phyloP scores from a whole-genome alignment of 2,329 filamentous ascomycete species.

The Diplodia mutila region DNA sequence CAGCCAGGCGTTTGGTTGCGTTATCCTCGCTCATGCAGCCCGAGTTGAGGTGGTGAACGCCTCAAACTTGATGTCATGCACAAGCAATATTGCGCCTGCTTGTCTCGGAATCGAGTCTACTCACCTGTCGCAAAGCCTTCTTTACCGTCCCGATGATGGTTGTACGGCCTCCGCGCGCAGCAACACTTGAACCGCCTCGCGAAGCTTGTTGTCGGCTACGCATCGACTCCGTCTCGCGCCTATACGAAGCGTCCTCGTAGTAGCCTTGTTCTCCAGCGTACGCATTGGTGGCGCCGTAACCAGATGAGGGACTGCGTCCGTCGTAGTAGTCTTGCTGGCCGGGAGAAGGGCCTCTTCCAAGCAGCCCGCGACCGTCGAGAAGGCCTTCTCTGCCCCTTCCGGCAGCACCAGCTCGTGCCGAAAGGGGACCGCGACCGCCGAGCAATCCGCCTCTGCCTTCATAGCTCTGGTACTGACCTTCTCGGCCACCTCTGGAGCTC shows the following conservation, averaged over 20 bases:
- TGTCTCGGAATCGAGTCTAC: not conserved
- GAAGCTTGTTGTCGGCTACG: not conserved
- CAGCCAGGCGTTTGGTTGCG: no score
- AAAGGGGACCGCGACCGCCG: not conserved
- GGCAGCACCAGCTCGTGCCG: not conserved
- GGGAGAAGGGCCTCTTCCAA: not conserved
- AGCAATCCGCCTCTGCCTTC: not conserved
- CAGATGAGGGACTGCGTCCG: not conserved
- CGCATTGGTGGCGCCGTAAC: not conserved
- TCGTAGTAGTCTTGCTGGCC: not conserved
- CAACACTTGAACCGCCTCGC: not conserved
- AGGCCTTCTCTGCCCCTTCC: not conserved
- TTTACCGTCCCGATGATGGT: slow-evolving; percentile 12
- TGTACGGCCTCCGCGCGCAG: not conserved
- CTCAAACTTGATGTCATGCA: not conserved
- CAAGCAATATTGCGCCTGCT: not conserved
- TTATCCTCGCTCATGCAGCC: not conserved
- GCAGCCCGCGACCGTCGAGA: not conserved
- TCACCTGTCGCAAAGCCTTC: slow-evolving; percentile 17
- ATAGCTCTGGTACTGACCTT: not conserved
- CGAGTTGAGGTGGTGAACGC: not conserved
- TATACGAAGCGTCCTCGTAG: not conserved
- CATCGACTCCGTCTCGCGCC: not conserved
- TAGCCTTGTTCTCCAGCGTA: not conserved
- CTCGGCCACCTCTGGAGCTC: not conserved